phyloP scores from a whole-genome alignment of 2,329 filamentous ascomycete species.

The Alternaria triticimaculans region DNA sequence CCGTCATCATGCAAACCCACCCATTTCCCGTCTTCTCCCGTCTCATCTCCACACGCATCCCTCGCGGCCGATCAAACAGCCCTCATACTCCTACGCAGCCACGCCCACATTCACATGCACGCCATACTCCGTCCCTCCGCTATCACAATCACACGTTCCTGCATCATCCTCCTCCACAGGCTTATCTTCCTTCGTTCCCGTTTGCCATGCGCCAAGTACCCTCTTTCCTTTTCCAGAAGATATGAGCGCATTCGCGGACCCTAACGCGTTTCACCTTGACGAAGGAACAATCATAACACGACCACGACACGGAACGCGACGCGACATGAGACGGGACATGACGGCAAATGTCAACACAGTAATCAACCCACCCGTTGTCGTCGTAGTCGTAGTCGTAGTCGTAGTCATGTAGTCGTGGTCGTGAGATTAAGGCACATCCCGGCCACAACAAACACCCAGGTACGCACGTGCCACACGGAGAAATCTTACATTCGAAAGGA shows the following conservation, averaged over 20 bases:
- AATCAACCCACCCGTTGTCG: neutral
- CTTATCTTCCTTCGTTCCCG: neutral
- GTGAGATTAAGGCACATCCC: neutral
- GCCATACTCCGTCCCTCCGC: neutral
- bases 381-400: neutral
- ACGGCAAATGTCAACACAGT: neutral
- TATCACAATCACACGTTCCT: neutral
- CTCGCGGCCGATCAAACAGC: constrained; percentile 3
- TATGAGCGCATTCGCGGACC: neutral
- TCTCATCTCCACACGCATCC: neutral
- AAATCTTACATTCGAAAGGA: neutral
- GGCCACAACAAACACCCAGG: neutral
- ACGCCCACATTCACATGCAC: constrained; percentile 1
- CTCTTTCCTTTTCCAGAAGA: neutral
- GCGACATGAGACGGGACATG: neutral
- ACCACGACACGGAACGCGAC: neutral
- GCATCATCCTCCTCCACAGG: neutral
- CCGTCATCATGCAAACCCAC: too few species aligned
- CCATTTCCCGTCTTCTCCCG: too few species aligned
- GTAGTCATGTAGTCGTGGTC: neutral
- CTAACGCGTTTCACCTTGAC: neutral
- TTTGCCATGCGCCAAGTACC: neutral
- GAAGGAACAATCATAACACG: neutral
- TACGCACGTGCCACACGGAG: neutral
- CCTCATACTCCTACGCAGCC: constrained; percentile 9